Evolutionary conservation across 2,329 filamentous ascomycete species (phyloP), one percentile per base, ranked within the genome.

Genomic region (Raffaelea deltoideospora): DNA sequence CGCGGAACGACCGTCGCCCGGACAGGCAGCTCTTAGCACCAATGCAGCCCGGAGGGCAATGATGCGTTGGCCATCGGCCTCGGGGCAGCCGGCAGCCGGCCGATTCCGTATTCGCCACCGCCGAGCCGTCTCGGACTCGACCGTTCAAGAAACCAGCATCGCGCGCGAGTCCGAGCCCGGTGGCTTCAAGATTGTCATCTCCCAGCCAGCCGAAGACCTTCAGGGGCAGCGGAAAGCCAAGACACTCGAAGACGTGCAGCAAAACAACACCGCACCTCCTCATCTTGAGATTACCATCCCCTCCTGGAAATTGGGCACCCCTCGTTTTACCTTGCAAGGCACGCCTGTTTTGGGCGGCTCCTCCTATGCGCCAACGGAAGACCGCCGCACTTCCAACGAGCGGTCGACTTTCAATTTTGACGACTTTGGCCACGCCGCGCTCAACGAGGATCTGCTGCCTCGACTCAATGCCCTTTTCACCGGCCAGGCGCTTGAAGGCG

Each of bases 231-330:
- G 54, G 29, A 67, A 72, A 36, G 70, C 76, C 20, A 79, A 69
- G 50, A 79, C 75, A 5, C 66, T 72, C 43, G 74, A 79, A 50
- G 71, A 72, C 47, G 41, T 67, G 31, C 58, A 64, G 45, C 45
- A 52, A 11, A 47, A 55, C 53, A 29, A 56, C 63, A 28, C 75
- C 72, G 11, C 59, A 75, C 26, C 36, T 86, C 39, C 45, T 1
- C 31, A 42, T 10, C 63, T 92, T 35, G 72, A 86, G 46, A 69
- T 88, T 31, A 67, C 76, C 18, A 93, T 94, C 35, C 86, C 87
- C 26, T 79, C 82, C 39, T 92, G 87, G 65, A 77, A 78, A 45
- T 63, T 95, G 39, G 87, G 86, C 11, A 81, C 79, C 1, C 84
- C 85, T 15, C 73, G 76, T 40, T 93, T 94, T 55, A 88, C 79